These are phyloP conservation scores for Apiospora malaysiana DNA, from an alignment of 2,329 filamentous ascomycete genomes.

Conservation along the genomic window DNA sequence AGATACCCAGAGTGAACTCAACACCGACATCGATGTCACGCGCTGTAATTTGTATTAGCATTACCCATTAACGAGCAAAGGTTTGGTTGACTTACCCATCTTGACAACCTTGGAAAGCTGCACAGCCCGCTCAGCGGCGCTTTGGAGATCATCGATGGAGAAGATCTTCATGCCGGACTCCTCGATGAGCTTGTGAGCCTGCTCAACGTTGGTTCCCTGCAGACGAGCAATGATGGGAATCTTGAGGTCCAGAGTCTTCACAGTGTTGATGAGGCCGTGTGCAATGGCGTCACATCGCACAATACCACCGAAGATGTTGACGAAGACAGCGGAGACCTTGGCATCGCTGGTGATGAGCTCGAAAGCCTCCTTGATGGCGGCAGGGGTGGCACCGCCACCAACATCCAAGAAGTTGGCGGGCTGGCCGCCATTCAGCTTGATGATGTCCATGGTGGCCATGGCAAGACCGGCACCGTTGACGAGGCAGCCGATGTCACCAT, in stretches of 20 bases:
- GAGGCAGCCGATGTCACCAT: slow-evolving; percentile 98
- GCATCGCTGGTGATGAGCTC: slow-evolving; percentile 98
- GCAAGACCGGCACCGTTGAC: slow-evolving; percentile 99
- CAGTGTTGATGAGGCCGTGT: slow-evolving; percentile 93
- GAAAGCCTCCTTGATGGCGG: slow-evolving; percentile 96
- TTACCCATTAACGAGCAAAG: slow-evolving; percentile 26
- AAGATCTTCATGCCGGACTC: slow-evolving; percentile 99
- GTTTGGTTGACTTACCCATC: slow-evolving; percentile 71
- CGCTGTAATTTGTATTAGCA: slow-evolving; percentile 55
- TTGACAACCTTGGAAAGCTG: slow-evolving; percentile 99
- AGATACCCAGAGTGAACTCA: slow-evolving; percentile 94
- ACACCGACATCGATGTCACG: slow-evolving; percentile 97
- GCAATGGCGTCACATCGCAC: slow-evolving; percentile 98
- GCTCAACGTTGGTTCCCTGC: slow-evolving; percentile 98
- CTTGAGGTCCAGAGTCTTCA: slow-evolving; percentile 92
- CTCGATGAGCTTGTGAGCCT: slow-evolving; percentile 91
- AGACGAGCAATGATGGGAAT: slow-evolving; percentile 96
- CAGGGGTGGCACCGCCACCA: slow-evolving; percentile 93
- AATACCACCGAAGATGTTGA: slow-evolving; percentile 99
- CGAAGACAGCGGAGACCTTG: slow-evolving; percentile 98
- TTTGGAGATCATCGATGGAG: slow-evolving; percentile 98
- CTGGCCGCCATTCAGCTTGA: slow-evolving; percentile 96
- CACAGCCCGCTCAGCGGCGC: slow-evolving; percentile 94
- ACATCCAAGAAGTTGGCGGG: slow-evolving; percentile 99
- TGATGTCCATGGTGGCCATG: slow-evolving; percentile 99